A percentile compares a stretch with the other conserved stretches of the same genome.
These are phyloP conservation scores for Boletales sp. DNA, from an alignment of 768 basidiomycete genomes.

Conservation along the genomic window DNA sequence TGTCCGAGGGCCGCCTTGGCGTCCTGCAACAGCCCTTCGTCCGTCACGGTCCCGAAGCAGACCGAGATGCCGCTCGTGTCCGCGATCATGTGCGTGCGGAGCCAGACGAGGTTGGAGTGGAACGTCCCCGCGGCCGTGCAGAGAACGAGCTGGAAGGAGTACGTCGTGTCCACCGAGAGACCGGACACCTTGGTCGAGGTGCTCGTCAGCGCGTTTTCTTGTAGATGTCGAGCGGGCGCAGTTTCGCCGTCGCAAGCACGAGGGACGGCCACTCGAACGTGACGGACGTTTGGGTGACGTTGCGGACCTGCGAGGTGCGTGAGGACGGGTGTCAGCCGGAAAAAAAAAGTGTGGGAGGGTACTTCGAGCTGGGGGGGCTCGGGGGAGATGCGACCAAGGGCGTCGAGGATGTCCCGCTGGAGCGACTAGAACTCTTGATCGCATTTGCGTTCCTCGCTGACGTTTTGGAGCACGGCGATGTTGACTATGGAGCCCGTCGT, in stretches of 20 bases:
- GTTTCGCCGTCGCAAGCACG: slow-evolving; percentile 77
- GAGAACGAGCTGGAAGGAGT: slow-evolving; percentile 91
- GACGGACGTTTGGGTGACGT: slow-evolving; percentile 94
- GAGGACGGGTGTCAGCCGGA: neutral
- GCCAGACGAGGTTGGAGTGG: slow-evolving; percentile 77
- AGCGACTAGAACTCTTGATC: slow-evolving; percentile 81
- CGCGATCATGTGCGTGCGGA: slow-evolving; percentile 90
- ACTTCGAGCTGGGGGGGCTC: slow-evolving; percentile 73
- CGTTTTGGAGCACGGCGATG: slow-evolving; percentile 90
- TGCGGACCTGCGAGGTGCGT: slow-evolving; percentile 58
- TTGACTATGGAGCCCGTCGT: slow-evolving; percentile 95
- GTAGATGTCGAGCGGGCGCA: slow-evolving; percentile 90
- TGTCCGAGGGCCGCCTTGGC: slow-evolving; percentile 75
- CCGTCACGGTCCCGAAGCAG: slow-evolving; percentile 89
- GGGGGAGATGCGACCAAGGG: slow-evolving; percentile 68
- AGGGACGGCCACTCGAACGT: slow-evolving; percentile 93
- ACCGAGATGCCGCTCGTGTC: slow-evolving; percentile 94
- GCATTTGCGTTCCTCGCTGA: slow-evolving; percentile 76
- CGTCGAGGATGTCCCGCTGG: slow-evolving; percentile 74
- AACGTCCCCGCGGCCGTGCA: slow-evolving; percentile 90
- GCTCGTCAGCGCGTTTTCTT: slow-evolving; percentile 82
- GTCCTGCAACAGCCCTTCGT: slow-evolving; percentile 70
- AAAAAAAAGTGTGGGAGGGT: slow-evolving; percentile 15
- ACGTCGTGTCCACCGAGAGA: slow-evolving; percentile 77
- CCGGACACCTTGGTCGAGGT: slow-evolving; percentile 87